Conservation (phyloP, 179 eudicot species). For the Sideroxylon spinosum region DNA sequence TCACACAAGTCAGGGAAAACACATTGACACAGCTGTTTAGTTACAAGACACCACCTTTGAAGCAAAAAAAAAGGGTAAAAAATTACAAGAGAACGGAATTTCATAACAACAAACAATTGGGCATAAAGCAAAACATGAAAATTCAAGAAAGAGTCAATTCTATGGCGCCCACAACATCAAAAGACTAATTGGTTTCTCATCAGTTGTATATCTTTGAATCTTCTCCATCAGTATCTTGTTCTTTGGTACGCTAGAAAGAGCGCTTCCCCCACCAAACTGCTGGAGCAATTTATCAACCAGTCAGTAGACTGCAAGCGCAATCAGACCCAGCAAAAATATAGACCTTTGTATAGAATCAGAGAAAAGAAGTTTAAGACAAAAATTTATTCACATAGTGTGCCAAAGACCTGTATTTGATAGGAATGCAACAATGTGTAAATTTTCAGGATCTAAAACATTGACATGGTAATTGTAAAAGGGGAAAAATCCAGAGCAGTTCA, state of each 20-base stretch:
- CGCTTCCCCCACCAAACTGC: constrained; percentile 6
- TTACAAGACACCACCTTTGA: too few species aligned
- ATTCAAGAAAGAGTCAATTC: background rate
- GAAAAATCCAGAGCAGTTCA: background rate
- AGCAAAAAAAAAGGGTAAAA: too few species aligned
- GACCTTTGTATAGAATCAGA: background rate
- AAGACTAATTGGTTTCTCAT: background rate
- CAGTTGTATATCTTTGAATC: background rate
- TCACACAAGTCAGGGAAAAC: too few species aligned
- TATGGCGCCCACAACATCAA: background rate
- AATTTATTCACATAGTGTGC: background rate
- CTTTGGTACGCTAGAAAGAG: background rate
- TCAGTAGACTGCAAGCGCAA: constrained; percentile 2
- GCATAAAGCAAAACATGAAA: background rate
- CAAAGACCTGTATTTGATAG: background rate
- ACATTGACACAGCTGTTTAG: too few species aligned
- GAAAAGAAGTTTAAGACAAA: background rate
- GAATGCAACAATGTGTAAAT: background rate
- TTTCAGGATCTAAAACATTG: background rate
- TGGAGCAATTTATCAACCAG: background rate
- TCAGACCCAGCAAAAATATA: background rate
- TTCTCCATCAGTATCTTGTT: background rate
- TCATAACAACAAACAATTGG: background rate
- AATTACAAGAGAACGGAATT: constrained; percentile 2
- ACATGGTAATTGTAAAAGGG: background rate